These are phyloP conservation scores for Pisolithus thermaeus DNA, from an alignment of 1,284 basidiomycete species.

Conservation along the genomic window DNA sequence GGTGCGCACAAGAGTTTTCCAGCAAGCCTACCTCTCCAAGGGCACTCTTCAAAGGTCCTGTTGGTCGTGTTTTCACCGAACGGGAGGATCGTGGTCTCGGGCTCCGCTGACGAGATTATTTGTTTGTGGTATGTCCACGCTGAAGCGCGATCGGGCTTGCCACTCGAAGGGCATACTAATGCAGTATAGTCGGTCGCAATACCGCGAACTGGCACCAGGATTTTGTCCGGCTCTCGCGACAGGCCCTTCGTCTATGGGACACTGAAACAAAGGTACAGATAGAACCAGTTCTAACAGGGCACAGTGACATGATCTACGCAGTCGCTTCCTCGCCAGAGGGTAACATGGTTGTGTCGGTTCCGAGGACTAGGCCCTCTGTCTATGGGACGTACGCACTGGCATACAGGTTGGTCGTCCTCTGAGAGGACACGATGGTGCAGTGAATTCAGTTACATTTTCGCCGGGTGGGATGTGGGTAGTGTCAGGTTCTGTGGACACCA, in stretches of 20 bases:
- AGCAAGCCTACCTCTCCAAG: neutral
- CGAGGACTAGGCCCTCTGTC: conserved; percentile 1
- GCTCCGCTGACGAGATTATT: conserved; percentile 7
- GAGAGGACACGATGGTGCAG: neutral
- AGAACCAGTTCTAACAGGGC: neutral
- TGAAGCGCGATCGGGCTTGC: neutral
- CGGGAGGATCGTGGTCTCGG: conserved; percentile 8
- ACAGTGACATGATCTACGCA: neutral
- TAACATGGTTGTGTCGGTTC: conserved; percentile 1
- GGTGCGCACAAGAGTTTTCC: neutral
- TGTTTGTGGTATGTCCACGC: conserved; percentile 6
- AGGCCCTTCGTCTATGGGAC: conserved; percentile 8
- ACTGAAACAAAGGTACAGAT: neutral
- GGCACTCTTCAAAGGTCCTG: conserved; percentile 4
- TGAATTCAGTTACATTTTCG: neutral
- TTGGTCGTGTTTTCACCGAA: conserved; percentile 10
- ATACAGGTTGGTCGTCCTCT: neutral
- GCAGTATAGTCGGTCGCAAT: conserved; percentile 4
- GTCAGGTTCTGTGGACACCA: neutral
- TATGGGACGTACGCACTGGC: neutral
- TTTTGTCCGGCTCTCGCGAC: conserved; percentile 3
- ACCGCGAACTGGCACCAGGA: conserved; percentile 2
- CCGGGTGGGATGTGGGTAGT: neutral
- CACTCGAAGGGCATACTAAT: conserved; percentile 1
- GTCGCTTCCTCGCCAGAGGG: conserved; percentile 5